Evolutionary conservation across 441 rosid species (phyloP).

Genomic region (Croton laevigatus): DNA sequence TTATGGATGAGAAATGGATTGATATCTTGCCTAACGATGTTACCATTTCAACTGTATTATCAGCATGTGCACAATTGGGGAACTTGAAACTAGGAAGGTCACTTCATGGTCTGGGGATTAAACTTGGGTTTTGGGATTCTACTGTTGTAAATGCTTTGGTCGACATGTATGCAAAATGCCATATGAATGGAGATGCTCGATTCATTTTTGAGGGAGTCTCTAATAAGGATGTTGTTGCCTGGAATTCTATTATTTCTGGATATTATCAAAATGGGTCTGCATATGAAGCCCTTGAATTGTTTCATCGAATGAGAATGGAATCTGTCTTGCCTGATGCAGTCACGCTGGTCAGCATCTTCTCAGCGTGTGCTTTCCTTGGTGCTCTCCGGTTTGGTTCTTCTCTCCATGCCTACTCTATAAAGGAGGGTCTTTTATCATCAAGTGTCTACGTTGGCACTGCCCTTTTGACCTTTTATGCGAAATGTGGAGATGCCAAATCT

Average conservation of each 20-base stretch:
- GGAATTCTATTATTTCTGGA: slow-evolving; percentile 87
- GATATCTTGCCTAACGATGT: slow-evolving; percentile 46
- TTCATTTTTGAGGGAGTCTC: slow-evolving; percentile 53
- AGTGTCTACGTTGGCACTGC: slow-evolving; percentile 69
- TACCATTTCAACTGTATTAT: slow-evolving; percentile 48
- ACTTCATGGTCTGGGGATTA: slow-evolving; percentile 48
- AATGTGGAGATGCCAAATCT: slow-evolving; percentile 51
- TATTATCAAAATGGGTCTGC: slow-evolving; percentile 65
- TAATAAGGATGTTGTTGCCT: slow-evolving; percentile 51
- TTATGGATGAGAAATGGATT: slow-evolving; percentile 37
- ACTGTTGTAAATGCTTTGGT: slow-evolving; percentile 55
- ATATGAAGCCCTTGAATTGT: slow-evolving; percentile 62
- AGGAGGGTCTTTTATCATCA: slow-evolving; percentile 52
- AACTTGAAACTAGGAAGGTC: slow-evolving; percentile 56
- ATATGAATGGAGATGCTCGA: slow-evolving; percentile 54
- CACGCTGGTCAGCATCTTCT: slow-evolving; percentile 59
- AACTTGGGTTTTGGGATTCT: slow-evolving; percentile 45
- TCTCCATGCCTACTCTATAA: slow-evolving; percentile 56
- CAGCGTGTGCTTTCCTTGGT: slow-evolving; percentile 63
- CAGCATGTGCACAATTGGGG: slow-evolving; percentile 57
- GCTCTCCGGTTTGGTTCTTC: slow-evolving; percentile 61
- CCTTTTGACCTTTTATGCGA: slow-evolving; percentile 77
- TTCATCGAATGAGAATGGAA: slow-evolving; percentile 47
- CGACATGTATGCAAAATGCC: slow-evolving; percentile 67
- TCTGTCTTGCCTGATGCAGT: slow-evolving; percentile 63